Evolutionary conservation across 495 filamentous ascomycete species (phyloP).

Genomic region (Hypoxylon crocopeplum): DNA sequence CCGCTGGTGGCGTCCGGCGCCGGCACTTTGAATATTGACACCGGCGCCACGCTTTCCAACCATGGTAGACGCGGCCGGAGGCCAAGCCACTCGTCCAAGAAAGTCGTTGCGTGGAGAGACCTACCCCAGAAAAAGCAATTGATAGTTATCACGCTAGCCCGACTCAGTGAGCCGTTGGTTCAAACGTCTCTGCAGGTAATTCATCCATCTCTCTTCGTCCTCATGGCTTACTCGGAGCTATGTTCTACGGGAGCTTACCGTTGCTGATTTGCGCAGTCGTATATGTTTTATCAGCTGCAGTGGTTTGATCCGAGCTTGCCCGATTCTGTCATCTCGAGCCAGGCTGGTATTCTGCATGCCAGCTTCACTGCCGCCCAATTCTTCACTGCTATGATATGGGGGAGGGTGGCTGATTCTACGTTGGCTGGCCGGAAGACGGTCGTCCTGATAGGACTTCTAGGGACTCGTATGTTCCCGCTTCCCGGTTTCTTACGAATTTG

Average conservation of each 20-base stretch:
- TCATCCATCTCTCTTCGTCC: neutral
- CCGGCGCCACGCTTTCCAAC: conserved; percentile 2
- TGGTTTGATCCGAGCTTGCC: conserved; percentile 71
- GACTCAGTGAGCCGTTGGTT: conserved; percentile 79
- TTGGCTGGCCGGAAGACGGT: conserved; percentile 77
- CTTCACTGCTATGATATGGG: conserved; percentile 86
- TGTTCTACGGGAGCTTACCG: neutral
- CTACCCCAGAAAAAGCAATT: conserved; percentile 79
- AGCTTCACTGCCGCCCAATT: conserved; percentile 85
- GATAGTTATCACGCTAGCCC: conserved; percentile 72
- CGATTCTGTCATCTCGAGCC: conserved; percentile 73
- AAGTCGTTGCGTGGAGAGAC: conserved; percentile 67
- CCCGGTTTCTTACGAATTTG: neutral
- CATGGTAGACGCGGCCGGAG: neutral
- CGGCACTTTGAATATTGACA: conserved; percentile 30
- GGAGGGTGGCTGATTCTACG: conserved; percentile 73
- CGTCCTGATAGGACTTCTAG: conserved; percentile 74
- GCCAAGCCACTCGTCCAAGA: conserved; percentile 24
- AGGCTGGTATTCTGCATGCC: conserved; percentile 79
- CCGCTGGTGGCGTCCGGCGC: conserved; percentile 17
- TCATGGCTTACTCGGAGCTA: too few species aligned
- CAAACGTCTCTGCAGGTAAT: conserved; percentile 73
- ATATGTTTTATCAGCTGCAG: conserved; percentile 81
- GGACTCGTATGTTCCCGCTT: conserved; percentile 56
- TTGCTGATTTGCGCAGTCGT: conserved; percentile 51